These are phyloP conservation scores for Handroanthus guayacan DNA, from an alignment of 257 asterid species.

Conservation along the genomic window DNA sequence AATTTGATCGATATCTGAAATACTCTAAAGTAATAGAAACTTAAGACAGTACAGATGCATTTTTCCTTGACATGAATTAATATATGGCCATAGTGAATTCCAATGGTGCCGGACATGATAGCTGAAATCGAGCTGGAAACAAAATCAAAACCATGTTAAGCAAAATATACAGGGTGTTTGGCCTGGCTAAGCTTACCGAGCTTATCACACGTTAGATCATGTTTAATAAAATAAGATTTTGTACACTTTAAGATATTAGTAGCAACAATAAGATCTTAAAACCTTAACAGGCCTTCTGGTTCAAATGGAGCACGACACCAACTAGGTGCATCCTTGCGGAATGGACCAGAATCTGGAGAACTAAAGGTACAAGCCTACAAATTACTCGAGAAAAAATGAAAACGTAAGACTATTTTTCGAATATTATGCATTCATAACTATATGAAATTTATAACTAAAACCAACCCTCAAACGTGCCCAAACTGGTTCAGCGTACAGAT, in stretches of 20 bases:
- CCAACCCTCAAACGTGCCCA: slow-evolving; percentile 66
- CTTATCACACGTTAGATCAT: too few relatives aligned
- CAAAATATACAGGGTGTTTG: too few relatives aligned
- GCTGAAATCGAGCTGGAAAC: slow-evolving; percentile 82
- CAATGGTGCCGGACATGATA: slow-evolving; percentile 79
- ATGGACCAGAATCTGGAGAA: slow-evolving; percentile 67
- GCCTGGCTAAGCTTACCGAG: too few relatives aligned
- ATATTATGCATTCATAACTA: not conserved
- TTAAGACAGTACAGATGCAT: not conserved
- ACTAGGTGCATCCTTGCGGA: slow-evolving; percentile 71
- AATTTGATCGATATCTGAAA: not conserved
- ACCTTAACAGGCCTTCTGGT: slow-evolving; percentile 91
- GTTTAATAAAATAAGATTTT: too few relatives aligned
- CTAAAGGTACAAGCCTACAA: slow-evolving; percentile 81
- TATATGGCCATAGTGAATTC: slow-evolving; percentile 89
- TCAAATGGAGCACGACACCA: slow-evolving; percentile 92
- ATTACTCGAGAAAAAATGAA: not conserved
- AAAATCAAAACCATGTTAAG: too few relatives aligned
- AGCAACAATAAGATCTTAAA: not conserved
- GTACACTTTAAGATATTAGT: too few relatives aligned
- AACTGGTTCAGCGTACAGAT: slow-evolving; percentile 73
- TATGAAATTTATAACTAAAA: not conserved
- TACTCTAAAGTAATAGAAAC: not conserved
- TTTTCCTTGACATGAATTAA: slow-evolving; percentile 78
- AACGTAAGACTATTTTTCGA: not conserved